Evolutionary conservation across 371 early-diverging fungal species (phyloP).

Genomic region (Coemansia sp.): DNA sequence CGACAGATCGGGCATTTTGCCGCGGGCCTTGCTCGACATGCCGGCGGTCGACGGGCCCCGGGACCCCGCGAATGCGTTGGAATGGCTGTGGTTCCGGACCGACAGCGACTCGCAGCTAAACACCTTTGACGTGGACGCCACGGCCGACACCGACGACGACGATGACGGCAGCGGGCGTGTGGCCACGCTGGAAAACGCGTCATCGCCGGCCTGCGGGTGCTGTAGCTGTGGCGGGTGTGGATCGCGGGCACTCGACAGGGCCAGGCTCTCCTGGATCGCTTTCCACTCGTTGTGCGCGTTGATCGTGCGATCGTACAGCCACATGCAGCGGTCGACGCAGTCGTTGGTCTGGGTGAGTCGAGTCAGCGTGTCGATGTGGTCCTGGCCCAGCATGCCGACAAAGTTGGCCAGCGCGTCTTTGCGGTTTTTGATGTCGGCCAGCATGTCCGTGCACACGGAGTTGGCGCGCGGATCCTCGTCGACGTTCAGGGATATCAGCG

Average conservation of each 20-base stretch:
- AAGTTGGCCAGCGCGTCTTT: slow-evolving; percentile 35
- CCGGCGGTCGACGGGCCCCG: neutral
- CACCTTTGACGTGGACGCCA: slow-evolving; percentile 7
- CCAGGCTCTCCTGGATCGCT: slow-evolving; percentile 42
- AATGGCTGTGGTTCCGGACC: neutral
- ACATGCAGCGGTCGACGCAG: slow-evolving; percentile 33
- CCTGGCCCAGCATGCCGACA: slow-evolving; percentile 30
- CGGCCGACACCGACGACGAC: slow-evolving; percentile 1
- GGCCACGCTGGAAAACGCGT: neutral
- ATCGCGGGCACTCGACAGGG: slow-evolving; percentile 1
- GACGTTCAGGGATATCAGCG: slow-evolving; percentile 32
- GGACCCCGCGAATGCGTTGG: neutral
- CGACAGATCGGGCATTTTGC: slow-evolving; percentile 39
- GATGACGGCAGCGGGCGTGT: slow-evolving; percentile 1
- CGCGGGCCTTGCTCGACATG: slow-evolving; percentile 44
- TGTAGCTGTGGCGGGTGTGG: too few species aligned
- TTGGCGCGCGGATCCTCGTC: slow-evolving; percentile 38
- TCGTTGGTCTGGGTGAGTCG: slow-evolving; percentile 22
- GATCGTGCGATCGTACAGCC: slow-evolving; percentile 35
- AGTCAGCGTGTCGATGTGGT: slow-evolving; percentile 15
- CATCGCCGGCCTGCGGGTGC: neutral
- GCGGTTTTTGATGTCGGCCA: slow-evolving; percentile 27
- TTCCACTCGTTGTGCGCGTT: slow-evolving; percentile 44
- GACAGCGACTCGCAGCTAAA: neutral
- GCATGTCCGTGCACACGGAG: slow-evolving; percentile 37